A percentile compares a stretch with the other conserved stretches of the same genome.
These are phyloP conservation scores for Ganoderma sp. DNA, from an alignment of 1,284 basidiomycete species.

Conservation along the genomic window DNA sequence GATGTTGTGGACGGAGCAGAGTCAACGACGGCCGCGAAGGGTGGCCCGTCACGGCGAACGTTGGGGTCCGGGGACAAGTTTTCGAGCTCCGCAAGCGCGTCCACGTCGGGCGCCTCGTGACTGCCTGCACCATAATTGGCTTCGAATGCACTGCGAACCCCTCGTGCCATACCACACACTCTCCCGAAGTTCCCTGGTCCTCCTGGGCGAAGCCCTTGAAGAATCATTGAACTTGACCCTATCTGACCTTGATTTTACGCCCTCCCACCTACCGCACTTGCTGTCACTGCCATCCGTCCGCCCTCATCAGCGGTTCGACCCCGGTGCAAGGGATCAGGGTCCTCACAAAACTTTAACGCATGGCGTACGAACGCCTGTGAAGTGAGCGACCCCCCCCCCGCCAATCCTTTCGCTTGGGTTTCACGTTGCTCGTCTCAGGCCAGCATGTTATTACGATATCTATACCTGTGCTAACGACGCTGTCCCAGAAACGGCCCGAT, in stretches of 20 bases:
- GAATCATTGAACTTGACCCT: neutral
- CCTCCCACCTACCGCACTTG: neutral
- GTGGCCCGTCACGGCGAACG: constrained; percentile 2
- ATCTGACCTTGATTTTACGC: neutral
- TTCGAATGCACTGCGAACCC: neutral
- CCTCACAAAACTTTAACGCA: neutral
- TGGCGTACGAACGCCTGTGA: neutral
- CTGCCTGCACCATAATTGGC: neutral
- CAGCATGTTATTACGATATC: neutral
- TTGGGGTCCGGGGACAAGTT: constrained; percentile 18
- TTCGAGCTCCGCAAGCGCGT: constrained; percentile 19
- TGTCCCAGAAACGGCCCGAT: neutral
- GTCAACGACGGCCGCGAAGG: neutral
- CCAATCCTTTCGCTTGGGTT: neutral
- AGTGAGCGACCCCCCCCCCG: neutral
- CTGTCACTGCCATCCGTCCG: neutral
- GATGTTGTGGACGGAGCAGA: neutral
- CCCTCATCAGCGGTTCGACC: neutral
- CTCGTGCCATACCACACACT: neutral
- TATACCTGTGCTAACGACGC: neutral
- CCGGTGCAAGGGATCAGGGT: neutral
- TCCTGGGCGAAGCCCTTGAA: neutral
- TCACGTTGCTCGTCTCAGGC: neutral
- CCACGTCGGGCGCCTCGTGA: constrained; percentile 2
- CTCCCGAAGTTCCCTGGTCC: neutral